Conservation (phyloP, 768 basidiomycete species). For the Tricholoma terreum region DNA sequence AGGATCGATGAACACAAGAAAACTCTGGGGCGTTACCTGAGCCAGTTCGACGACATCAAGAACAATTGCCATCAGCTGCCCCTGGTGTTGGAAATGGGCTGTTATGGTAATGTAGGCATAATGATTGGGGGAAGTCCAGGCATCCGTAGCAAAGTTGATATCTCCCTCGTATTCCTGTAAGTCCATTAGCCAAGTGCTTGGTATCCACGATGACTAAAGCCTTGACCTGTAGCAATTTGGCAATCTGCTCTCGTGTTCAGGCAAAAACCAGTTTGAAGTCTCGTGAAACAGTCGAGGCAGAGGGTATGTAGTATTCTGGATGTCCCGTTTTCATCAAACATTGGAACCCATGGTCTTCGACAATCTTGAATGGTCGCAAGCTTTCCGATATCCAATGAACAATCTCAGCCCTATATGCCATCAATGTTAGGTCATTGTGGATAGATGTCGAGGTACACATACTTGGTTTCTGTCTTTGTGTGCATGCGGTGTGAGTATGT, state of each 20-base stretch:
- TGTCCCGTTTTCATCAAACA: not conserved
- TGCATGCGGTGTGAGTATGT: not conserved
- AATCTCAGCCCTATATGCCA: not conserved
- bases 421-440: not conserved
- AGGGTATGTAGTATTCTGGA: not conserved
- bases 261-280: constrained; percentile 20
- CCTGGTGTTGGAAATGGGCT: no score
- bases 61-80: no score
- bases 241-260: constrained; percentile 14
- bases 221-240: constrained; percentile 25
- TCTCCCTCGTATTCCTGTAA: not conserved
- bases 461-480: not conserved
- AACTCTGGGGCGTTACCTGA: no score
- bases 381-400: not conserved
- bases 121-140: not conserved
- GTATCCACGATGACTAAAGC: no score
- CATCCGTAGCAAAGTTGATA: not conserved
- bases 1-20: no score
- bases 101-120: no score
- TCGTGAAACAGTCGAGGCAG: not conserved
- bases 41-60: no score
- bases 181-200: no score
- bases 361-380: not conserved
- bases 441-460: not conserved
- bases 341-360: not conserved